Percentiles rank a stretch among this genome's conserved stretches.
Evolutionary conservation across 1,284 basidiomycete genomes (phyloP).

Genomic region (Caloboletus firmus): DNA sequence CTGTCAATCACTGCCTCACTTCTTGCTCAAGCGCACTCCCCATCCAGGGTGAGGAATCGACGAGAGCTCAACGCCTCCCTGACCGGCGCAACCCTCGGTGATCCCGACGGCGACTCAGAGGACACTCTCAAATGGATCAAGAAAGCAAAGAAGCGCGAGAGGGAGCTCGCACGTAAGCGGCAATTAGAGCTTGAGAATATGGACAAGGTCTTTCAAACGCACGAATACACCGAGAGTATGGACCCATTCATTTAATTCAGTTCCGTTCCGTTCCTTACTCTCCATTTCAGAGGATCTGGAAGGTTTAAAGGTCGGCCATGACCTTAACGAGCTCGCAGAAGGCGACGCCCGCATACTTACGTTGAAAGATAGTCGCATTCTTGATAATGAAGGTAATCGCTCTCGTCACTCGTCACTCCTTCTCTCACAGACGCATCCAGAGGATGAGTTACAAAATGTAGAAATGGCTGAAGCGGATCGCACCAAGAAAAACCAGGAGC

Average conservation of each 20-base stretch:
- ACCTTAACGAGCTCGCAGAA: slow-evolving; percentile 87
- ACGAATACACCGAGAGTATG: slow-evolving; percentile 80
- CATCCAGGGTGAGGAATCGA: slow-evolving; percentile 82
- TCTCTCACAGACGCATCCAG: slow-evolving; percentile 41
- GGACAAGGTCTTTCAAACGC: slow-evolving; percentile 72
- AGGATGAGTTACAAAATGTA: slow-evolving; percentile 96
- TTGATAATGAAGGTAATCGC: slow-evolving; percentile 83
- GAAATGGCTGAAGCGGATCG: slow-evolving; percentile 87
- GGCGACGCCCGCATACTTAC: slow-evolving; percentile 96
- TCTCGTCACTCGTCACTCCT: neutral
- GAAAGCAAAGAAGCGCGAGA: slow-evolving; percentile 83
- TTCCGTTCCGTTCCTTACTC: slow-evolving; percentile 5
- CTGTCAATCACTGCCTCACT: slow-evolving; percentile 23
- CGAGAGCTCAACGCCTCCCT: slow-evolving; percentile 88
- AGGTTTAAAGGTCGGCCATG: slow-evolving; percentile 95
- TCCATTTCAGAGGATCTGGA: slow-evolving; percentile 70
- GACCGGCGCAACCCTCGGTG: slow-evolving; percentile 87
- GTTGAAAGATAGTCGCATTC: slow-evolving; percentile 90
- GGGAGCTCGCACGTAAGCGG: slow-evolving; percentile 76
- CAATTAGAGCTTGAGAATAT: slow-evolving; percentile 77
- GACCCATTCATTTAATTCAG: slow-evolving; percentile 17
- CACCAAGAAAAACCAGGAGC: slow-evolving; percentile 74
- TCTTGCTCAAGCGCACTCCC: slow-evolving; percentile 49
- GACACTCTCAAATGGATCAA: slow-evolving; percentile 88
- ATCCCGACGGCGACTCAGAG: slow-evolving; percentile 70